phyloP scores from a whole-genome alignment of 345 rosid species.

The Cardamine chenopodiifolia region DNA sequence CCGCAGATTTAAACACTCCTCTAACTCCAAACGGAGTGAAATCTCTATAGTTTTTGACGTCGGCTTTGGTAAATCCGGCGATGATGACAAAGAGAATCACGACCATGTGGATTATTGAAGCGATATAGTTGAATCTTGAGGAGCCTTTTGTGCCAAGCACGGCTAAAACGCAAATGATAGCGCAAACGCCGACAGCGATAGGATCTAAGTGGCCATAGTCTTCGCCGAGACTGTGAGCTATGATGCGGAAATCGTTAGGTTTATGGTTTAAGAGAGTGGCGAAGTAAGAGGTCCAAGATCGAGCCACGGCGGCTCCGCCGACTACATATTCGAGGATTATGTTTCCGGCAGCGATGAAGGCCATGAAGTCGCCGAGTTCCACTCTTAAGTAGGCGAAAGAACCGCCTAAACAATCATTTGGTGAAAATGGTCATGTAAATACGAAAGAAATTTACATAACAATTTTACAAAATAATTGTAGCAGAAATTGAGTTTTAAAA shows the following conservation, averaged over 20 bases:
- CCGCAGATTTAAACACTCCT: constrained; percentile 67
- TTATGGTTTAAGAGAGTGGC: constrained; percentile 79
- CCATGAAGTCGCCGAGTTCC: constrained; percentile 89
- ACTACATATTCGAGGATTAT: constrained; percentile 71
- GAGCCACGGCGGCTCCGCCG: constrained; percentile 75
- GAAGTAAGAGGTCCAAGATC: constrained; percentile 87
- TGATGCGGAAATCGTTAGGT: constrained; percentile 67
- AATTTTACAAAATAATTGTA: neutral
- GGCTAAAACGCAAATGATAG: constrained; percentile 56
- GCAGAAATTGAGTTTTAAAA: neutral
- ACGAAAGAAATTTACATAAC: neutral
- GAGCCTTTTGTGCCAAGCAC: constrained; percentile 77
- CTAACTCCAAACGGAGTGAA: constrained; percentile 60
- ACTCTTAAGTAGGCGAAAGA: constrained; percentile 89
- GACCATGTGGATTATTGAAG: constrained; percentile 64
- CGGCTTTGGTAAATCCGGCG: constrained; percentile 62
- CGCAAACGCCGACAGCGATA: constrained; percentile 56
- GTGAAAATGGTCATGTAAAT: neutral
- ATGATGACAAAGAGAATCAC: constrained; percentile 74
- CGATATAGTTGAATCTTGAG: constrained; percentile 69
- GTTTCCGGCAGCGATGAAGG: constrained; percentile 90
- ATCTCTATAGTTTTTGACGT: constrained; percentile 52
- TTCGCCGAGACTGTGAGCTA: constrained; percentile 48
- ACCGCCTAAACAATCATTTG: constrained; percentile 54
- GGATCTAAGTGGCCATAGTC: constrained; percentile 77